Evolutionary conservation across 2,329 filamentous ascomycete genomes (phyloP).

Genomic region (Scedosporium apiospermum): DNA sequence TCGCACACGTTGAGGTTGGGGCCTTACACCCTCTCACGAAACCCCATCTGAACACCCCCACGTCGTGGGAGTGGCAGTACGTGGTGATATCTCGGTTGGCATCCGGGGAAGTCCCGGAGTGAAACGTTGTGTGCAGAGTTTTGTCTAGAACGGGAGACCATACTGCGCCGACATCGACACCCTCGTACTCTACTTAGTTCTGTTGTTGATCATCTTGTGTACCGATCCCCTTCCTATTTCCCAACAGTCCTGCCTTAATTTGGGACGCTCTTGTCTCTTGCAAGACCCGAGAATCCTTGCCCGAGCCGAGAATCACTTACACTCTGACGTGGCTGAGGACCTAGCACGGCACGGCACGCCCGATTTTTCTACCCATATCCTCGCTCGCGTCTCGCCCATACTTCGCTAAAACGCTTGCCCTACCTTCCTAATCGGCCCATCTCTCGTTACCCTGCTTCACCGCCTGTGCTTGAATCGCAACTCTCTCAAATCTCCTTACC

Average conservation of each 20-base stretch:
- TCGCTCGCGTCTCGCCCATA: neutral
- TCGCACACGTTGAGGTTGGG: neutral
- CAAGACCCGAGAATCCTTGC: no score
- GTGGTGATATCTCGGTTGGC: no score
- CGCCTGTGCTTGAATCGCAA: neutral
- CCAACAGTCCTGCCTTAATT: no score
- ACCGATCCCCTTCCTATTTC: no score
- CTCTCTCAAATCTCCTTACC: no score
- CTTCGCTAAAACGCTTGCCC: no score
- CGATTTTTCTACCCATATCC: neutral
- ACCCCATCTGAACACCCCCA: neutral
- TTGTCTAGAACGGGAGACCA: neutral
- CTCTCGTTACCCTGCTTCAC: neutral
- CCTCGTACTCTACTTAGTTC: no score
- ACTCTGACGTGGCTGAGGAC: neutral
- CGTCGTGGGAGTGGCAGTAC: no score
- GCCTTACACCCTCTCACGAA: neutral
- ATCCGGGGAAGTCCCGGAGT: neutral
- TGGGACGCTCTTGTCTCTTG: no score
- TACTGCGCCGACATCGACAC: slow-evolving; percentile 8
- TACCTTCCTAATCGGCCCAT: neutral
- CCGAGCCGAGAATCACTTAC: no score
- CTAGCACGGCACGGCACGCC: no score
- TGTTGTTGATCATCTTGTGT: no score
- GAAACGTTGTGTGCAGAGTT: neutral